phyloP scores from a whole-genome alignment of 805 yeast species.

The Pachysolen tannophilus region DNA sequence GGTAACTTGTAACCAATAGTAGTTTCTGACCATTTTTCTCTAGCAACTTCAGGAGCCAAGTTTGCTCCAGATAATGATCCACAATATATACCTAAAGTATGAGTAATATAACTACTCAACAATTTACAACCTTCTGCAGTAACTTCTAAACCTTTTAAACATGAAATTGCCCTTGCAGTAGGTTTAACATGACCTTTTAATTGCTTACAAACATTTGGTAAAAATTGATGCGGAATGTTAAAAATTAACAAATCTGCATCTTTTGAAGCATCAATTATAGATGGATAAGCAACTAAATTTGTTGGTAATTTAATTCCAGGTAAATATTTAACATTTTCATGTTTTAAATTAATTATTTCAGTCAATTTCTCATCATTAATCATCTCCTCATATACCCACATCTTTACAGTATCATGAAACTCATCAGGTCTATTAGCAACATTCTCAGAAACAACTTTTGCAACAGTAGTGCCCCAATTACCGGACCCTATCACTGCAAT shows the following conservation, averaged over 20 bases:
- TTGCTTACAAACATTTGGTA: conserved; percentile 68
- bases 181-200: conserved; percentile 70
- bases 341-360: conserved; percentile 81
- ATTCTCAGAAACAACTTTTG: conserved; percentile 91
- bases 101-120: conserved; percentile 70
- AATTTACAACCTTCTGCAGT: conserved; percentile 78
- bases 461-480: conserved; percentile 97
- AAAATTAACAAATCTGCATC: conserved; percentile 84
- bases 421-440: conserved; percentile 61
- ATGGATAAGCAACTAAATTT: conserved; percentile 87
- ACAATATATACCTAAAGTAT: conserved; percentile 78
- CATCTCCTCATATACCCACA: conserved; percentile 96
- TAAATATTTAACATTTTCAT: conserved; percentile 90
- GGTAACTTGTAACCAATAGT: conserved; percentile 88
- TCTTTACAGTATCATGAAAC: conserved; percentile 68
- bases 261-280: conserved; percentile 62
- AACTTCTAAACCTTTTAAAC: conserved; percentile 93
- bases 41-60: conserved; percentile 94
- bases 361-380: conserved; percentile 75
- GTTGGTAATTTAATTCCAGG: conserved; percentile 82
- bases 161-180: conserved; percentile 79
- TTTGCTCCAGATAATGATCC: conserved; percentile 98
- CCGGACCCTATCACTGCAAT: conserved; percentile 90
- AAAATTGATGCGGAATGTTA: conserved; percentile 96
- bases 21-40: conserved; percentile 94